Percentiles rank a stretch among this genome's conserved stretches.
Conservation (phyloP, 1,139 yeast species). For the Wickerhamomyces sp. region DNA sequence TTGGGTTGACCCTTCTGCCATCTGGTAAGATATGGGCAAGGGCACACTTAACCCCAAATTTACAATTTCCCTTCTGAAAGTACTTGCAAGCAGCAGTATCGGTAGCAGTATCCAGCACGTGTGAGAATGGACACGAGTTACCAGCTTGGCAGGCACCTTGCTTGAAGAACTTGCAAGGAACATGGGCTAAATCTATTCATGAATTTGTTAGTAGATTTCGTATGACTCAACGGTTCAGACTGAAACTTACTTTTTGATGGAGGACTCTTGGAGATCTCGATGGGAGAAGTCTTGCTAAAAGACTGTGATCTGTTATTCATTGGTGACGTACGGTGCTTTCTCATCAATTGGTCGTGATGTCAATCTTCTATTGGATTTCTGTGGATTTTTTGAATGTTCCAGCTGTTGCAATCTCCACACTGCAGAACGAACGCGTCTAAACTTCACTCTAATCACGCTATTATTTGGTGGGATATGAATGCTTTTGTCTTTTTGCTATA, state of each 20-base stretch:
- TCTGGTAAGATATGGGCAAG: constrained; percentile 87
- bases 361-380: no score
- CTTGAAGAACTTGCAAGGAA: constrained; percentile 87
- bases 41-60: constrained; percentile 90
- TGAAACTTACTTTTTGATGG: constrained; percentile 21
- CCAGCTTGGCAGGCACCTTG: constrained; percentile 98
- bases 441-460: no score
- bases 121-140: constrained; percentile 84
- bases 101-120: constrained; percentile 53
- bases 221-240: no score
- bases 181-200: constrained; percentile 63
- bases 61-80: constrained; percentile 91
- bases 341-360: neutral
- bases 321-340: constrained; percentile 1
- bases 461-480: no score
- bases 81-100: constrained; percentile 85
- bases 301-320: constrained; percentile 10
- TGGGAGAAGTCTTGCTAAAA: constrained; percentile 9
- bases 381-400: no score
- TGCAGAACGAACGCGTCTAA: no score
- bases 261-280: constrained; percentile 22
- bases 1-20: constrained; percentile 73
- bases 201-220: constrained; percentile 7
- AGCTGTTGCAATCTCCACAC: no score
- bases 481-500: no score